Evolutionary conservation across 495 filamentous ascomycete species (phyloP).

Genomic region (Aspergillus saccharolyticus): DNA sequence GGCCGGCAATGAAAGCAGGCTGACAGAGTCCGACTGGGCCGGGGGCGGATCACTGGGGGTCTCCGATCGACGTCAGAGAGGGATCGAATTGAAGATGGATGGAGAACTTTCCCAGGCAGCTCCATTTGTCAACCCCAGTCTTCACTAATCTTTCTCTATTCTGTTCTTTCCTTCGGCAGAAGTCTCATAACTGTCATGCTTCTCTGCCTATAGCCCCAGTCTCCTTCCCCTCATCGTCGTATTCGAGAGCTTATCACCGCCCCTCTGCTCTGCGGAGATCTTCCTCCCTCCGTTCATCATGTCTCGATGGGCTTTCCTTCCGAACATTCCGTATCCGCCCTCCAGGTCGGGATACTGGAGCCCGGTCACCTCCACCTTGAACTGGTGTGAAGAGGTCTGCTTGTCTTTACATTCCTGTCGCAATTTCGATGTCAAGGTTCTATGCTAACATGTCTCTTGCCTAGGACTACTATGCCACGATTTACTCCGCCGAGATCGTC

Average conservation of each 20-base stretch:
- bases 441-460: not conserved
- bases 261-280: constrained; percentile 9
- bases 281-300: constrained; percentile 20
- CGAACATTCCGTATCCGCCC: constrained; percentile 65
- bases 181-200: not conserved
- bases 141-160: not conserved
- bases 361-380: constrained; percentile 81
- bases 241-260: not conserved
- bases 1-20: not conserved
- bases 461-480: constrained; percentile 58
- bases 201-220: not conserved
- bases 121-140: not conserved
- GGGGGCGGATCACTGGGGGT: not conserved
- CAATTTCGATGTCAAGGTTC: not conserved
- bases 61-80: constrained; percentile 6
- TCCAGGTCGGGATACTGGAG: constrained; percentile 69
- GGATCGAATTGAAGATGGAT: not conserved
- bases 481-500: constrained; percentile 58
- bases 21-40: not conserved
- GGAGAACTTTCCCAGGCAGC: not conserved
- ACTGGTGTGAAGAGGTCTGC: constrained; percentile 93
- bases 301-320: constrained; percentile 35
- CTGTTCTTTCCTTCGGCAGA: not conserved
- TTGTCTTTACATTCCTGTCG: constrained; percentile 1
- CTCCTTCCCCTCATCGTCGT: not conserved